Evolutionary conservation across 805 yeast species (phyloP).

Genomic region (Monosporozyma aerobia): DNA sequence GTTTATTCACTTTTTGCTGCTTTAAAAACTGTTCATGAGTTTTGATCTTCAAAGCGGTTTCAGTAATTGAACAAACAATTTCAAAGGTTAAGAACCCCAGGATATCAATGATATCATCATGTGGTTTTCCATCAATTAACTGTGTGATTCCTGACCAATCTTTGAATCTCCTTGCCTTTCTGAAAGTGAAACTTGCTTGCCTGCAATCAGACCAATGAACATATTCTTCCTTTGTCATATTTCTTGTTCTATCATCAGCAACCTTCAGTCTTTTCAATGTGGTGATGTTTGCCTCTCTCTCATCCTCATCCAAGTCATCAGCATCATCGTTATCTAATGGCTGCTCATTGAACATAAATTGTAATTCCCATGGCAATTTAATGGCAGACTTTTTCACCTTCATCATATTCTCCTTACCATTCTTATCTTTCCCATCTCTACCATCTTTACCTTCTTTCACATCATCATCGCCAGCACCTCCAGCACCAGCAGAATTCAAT

Average conservation of each 20-base stretch:
- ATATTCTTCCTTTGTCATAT: slow-evolving; percentile 94
- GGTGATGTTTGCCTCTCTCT: slow-evolving; percentile 78
- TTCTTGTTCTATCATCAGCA: slow-evolving; percentile 87
- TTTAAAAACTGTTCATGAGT: slow-evolving; percentile 49
- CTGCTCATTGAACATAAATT: slow-evolving; percentile 87
- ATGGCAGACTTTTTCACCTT: slow-evolving; percentile 68
- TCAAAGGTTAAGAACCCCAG: slow-evolving; percentile 93
- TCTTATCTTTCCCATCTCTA: slow-evolving; percentile 30
- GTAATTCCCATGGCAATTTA: slow-evolving; percentile 89
- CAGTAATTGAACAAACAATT: slow-evolving; percentile 90
- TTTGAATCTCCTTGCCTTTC: slow-evolving; percentile 86
- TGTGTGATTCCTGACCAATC: slow-evolving; percentile 92
- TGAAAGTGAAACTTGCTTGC: slow-evolving; percentile 91
- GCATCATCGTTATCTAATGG: slow-evolving; percentile 62
- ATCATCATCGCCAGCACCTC: slow-evolving; percentile 28
- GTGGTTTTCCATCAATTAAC: slow-evolving; percentile 81
- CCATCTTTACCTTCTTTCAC: slow-evolving; percentile 23
- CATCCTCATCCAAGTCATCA: slow-evolving; percentile 75
- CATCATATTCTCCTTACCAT: slow-evolving; percentile 36
- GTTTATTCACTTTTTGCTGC: slow-evolving; percentile 31
- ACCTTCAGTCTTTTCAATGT: slow-evolving; percentile 80
- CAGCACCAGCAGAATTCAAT: slow-evolving; percentile 41
- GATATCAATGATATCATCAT: slow-evolving; percentile 94
- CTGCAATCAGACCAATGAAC: slow-evolving; percentile 99
- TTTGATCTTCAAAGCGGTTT: slow-evolving; percentile 77